phyloP scores from a whole-genome alignment of 306 rosid species.

The Fagus crenata region DNA sequence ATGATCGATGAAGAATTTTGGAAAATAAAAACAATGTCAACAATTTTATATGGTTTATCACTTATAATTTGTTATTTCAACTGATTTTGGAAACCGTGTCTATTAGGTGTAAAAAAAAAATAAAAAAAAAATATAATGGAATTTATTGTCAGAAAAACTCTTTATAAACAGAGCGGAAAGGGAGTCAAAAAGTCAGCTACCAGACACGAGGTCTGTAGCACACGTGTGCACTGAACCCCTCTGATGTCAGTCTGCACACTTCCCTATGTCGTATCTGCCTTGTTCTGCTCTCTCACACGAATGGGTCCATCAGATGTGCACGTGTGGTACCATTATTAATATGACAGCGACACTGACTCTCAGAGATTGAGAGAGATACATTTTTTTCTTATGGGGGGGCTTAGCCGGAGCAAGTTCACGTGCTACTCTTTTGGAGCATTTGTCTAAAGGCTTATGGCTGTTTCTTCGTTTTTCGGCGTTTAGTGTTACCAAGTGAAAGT shows the following conservation, averaged over 20 bases:
- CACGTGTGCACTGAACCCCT: slow-evolving; percentile 28
- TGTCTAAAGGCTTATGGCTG: background rate
- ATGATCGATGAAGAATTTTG: too few relatives aligned
- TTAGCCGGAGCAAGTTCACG: slow-evolving; percentile 16
- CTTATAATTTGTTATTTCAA: too few relatives aligned
- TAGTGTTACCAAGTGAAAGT: background rate
- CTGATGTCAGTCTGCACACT: background rate
- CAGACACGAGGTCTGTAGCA: slow-evolving; percentile 35
- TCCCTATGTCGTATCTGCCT: slow-evolving; percentile 20
- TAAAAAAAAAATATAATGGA: too few relatives aligned
- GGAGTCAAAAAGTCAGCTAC: slow-evolving; percentile 31
- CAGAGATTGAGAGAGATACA: background rate
- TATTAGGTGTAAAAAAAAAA: too few relatives aligned
- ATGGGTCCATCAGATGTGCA: slow-evolving; percentile 36
- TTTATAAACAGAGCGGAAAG: background rate
- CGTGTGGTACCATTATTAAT: slow-evolving; percentile 24
- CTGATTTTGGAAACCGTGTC: too few relatives aligned
- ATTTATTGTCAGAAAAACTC: too few relatives aligned
- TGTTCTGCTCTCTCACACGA: slow-evolving; percentile 25
- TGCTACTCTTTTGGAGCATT: slow-evolving; percentile 8
- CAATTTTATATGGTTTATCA: too few relatives aligned
- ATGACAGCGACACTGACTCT: slow-evolving; percentile 14
- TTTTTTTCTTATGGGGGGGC: too few relatives aligned
- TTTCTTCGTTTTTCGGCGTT: background rate
- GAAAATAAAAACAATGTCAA: too few relatives aligned